phyloP scores from a whole-genome alignment of 768 basidiomycete species.

The Naganishia vaughanmartiniae region DNA sequence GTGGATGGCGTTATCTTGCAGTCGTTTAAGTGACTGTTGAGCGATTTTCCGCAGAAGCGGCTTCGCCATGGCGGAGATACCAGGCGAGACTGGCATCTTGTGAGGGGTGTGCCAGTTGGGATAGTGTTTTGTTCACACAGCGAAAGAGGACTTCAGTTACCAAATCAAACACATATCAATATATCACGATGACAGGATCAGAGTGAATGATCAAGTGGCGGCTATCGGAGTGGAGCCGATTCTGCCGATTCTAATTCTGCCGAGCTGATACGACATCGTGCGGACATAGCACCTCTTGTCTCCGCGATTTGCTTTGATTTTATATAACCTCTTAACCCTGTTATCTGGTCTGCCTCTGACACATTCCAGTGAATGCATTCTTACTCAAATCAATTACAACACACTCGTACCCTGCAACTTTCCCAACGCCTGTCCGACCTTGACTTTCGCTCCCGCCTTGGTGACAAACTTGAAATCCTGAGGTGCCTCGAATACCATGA shows the following conservation, averaged over 20 bases:
- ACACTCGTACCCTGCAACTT: constrained; percentile 38
- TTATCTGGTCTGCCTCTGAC: no score
- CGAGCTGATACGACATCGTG: no score
- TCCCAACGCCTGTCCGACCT: constrained; percentile 79
- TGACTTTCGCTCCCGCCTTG: constrained; percentile 74
- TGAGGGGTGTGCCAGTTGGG: neutral
- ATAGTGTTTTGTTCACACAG: neutral
- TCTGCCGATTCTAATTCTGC: no score
- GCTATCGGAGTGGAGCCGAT: constrained; percentile 12
- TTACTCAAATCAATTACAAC: neutral
- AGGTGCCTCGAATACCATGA: constrained; percentile 94
- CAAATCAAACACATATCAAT: neutral
- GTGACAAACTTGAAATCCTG: constrained; percentile 73
- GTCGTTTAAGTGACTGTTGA: constrained; percentile 16
- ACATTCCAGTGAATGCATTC: neutral
- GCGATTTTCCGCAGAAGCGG: constrained; percentile 23
- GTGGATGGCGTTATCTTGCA: constrained; percentile 20
- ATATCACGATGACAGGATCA: neutral
- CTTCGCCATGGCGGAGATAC: constrained; percentile 18
- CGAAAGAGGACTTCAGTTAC: no score
- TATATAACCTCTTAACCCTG: no score
- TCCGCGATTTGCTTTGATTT: no score
- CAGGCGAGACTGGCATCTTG: constrained; percentile 19
- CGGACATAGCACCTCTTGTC: neutral
- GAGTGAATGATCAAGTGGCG: constrained; percentile 1